A percentile compares a stretch with the other conserved stretches of the same genome.
These are phyloP conservation scores for Myriosclerotinia scirpicola DNA, from an alignment of 2,329 filamentous ascomycete species.

Conservation along the genomic window DNA sequence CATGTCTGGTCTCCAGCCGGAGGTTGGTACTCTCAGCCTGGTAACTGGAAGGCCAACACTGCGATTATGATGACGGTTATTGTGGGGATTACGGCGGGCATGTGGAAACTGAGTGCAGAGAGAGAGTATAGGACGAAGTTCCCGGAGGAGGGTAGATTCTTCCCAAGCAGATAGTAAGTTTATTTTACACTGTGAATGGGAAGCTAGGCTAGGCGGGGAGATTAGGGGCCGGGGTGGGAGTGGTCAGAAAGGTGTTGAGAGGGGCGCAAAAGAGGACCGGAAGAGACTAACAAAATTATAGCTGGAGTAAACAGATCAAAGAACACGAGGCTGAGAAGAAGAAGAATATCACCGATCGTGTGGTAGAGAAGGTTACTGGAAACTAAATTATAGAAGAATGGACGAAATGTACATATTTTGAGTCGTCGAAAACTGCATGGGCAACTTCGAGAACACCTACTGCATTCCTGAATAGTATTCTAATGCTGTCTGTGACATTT, in stretches of 20 bases:
- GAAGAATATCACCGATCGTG: constrained; percentile 40
- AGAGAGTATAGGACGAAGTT: constrained; percentile 72
- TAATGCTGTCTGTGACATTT: not conserved
- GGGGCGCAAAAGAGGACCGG: constrained; percentile 20
- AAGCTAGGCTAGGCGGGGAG: no score
- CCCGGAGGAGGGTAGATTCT: constrained; percentile 75
- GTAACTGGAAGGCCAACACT: constrained; percentile 95
- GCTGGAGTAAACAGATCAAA: constrained; percentile 71
- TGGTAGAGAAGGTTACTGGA: constrained; percentile 25
- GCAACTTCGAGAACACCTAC: constrained; percentile 12
- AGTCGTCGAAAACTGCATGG: constrained; percentile 5
- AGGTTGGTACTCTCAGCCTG: constrained; percentile 94
- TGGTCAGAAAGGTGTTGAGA: constrained; percentile 8
- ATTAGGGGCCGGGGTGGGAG: not conserved
- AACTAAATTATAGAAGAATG: not conserved
- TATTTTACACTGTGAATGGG: not conserved
- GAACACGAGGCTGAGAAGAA: constrained; percentile 63
- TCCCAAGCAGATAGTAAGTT: constrained; percentile 79
- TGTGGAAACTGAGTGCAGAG: constrained; percentile 72
- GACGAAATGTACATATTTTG: constrained; percentile 37
- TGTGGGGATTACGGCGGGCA: constrained; percentile 64
- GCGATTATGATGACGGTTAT: constrained; percentile 69
- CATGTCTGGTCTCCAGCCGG: constrained; percentile 98
- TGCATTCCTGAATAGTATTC: not conserved
- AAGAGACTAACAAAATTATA: constrained; percentile 43